Conservation (phyloP, 305 asterid genomes). For the Coffea humblotiana region DNA sequence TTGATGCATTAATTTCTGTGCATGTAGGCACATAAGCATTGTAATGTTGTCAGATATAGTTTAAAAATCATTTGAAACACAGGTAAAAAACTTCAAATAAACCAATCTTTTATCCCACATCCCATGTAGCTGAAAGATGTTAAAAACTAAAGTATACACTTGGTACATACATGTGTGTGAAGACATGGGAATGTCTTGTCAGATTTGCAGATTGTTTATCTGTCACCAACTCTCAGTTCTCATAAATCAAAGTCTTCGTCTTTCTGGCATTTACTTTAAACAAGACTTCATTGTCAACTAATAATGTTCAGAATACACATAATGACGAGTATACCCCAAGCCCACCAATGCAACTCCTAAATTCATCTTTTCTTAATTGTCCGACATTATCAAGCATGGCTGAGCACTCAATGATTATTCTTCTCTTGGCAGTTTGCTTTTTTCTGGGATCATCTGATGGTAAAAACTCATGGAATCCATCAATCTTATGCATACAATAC, state of each 20-base stretch:
- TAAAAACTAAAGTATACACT: no score
- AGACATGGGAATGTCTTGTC: background rate
- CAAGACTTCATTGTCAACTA: background rate
- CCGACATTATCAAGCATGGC: constrained; percentile 1
- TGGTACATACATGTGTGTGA: background rate
- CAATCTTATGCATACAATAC: background rate
- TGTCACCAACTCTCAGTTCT: background rate
- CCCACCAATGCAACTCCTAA: background rate
- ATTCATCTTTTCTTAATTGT: background rate
- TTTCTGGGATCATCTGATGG: background rate
- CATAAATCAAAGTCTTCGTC: background rate
- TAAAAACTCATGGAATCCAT: background rate
- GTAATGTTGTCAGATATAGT: background rate
- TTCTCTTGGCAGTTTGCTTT: constrained; percentile 1
- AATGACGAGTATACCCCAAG: background rate
- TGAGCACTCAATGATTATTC: background rate
- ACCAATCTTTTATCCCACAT: no score
- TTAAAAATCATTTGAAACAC: no score
- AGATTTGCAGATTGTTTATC: background rate
- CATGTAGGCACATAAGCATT: no score
- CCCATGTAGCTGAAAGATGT: no score
- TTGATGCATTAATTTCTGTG: no score
- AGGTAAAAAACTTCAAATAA: background rate
- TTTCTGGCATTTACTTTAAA: background rate
- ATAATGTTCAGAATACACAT: background rate